Evolutionary conservation across 2,329 filamentous ascomycete genomes (phyloP), one percentile per base, ranked within the genome.

Genomic region (Ceratocystiopsis minuta): DNA sequence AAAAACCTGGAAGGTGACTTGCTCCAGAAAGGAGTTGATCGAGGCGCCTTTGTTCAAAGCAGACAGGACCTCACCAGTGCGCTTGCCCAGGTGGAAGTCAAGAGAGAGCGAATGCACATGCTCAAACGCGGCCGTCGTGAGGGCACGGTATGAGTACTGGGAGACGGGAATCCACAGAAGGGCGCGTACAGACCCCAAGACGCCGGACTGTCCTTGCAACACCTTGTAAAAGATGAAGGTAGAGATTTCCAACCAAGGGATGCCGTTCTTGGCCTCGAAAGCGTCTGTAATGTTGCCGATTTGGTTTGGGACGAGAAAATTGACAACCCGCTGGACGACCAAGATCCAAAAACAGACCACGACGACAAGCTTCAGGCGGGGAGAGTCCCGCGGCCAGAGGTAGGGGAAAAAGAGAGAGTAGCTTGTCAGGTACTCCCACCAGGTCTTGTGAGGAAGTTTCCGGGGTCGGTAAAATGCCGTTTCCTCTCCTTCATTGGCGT

Each of bases 381-480:
- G 36, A 34, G 84, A 78, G 54, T 88, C 88, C 53, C 78, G 80
- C 1, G 90, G 90, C 90, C 90, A 98, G 45, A 96, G 73, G 55
- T 96, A 98, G 0, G 87, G 88, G 57, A 96, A 92, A 61, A 98
- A 94, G 40, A 95, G 67, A 13, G 80, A 82, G 59, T 96, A 98
- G 37, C 88, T 86, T 48, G 80, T 78, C 46, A 95, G 65, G 57
- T 98, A 98, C 55, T 96, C 87, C 76, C 82, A 93, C 90, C 90
- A 98, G 41, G 78, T 90, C 50, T 82, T 85, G 51, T 82, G 81
- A 3, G 85, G 87, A 10, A 85, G 72, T 49, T 84, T 88, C 34
- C 80, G 80, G 2, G 87, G 87, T 51, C 88, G 80, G 57, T 92
- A 92, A 67, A 93, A 96, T 6, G 82, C 84, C 11, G 80, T 76